phyloP scores from a whole-genome alignment of 805 yeast species.

The Lipomyces lipofer region DNA sequence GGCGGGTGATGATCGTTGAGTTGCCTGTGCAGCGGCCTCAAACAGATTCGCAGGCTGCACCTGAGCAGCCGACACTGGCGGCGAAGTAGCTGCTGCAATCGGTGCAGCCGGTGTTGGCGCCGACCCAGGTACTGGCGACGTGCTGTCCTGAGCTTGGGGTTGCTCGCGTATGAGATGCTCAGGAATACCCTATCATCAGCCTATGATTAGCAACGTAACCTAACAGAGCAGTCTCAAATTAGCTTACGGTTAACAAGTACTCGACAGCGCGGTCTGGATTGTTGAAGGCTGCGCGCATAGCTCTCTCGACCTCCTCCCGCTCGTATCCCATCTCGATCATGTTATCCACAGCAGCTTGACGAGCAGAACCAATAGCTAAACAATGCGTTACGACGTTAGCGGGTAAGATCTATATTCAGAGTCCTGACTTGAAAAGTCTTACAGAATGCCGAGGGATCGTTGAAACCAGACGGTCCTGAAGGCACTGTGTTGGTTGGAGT shows the following conservation, averaged over 20 bases:
- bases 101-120: conserved; percentile 30
- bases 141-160: conserved; percentile 30
- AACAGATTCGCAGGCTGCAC: conserved; percentile 44
- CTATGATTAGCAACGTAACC: background rate
- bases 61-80: conserved; percentile 31
- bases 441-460: conserved; percentile 42
- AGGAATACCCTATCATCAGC: conserved; percentile 63
- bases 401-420: conserved; percentile 9
- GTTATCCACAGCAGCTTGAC: conserved; percentile 74
- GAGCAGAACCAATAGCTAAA: conserved; percentile 67
- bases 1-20: conserved; percentile 54
- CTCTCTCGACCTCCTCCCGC: conserved; percentile 81
- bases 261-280: conserved; percentile 99
- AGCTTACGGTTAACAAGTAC: conserved; percentile 62
- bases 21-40: conserved; percentile 41
- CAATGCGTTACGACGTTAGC: conserved; percentile 57
- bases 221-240: background rate
- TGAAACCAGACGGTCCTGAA: conserved; percentile 34
- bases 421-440: conserved; percentile 33
- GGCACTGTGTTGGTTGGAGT: conserved; percentile 34
- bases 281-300: conserved; percentile 91
- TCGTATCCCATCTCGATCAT: conserved; percentile 97
- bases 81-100: conserved; percentile 34
- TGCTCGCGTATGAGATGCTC: conserved; percentile 49
- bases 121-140: conserved; percentile 34